Conservation (phyloP, 192 early-diverging fungal genomes). For the Phycomyces blakesleeanus region DNA sequence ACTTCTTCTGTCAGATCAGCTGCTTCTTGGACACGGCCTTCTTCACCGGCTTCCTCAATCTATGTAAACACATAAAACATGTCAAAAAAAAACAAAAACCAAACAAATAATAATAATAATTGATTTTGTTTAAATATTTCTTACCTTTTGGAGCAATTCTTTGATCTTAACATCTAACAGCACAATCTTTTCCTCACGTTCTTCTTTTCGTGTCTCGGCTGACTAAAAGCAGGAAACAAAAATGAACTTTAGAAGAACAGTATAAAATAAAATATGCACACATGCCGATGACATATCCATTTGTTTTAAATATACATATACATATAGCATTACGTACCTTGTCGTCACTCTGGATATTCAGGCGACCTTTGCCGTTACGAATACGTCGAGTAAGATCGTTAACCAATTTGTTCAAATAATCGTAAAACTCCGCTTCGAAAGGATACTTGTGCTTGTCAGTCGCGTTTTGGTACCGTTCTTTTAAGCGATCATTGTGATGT, state of each 20-base stretch:
- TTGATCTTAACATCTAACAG: slow-evolving; percentile 80
- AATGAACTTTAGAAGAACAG: background rate
- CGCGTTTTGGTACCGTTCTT: slow-evolving; percentile 61
- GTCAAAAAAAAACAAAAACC: too few species aligned
- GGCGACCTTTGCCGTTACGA: slow-evolving; percentile 61
- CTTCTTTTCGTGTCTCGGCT: slow-evolving; percentile 61
- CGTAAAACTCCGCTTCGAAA: slow-evolving; percentile 73
- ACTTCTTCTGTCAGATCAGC: slow-evolving; percentile 56
- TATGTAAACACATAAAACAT: too few species aligned
- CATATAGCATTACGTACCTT: slow-evolving; percentile 37
- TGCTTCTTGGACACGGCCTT: slow-evolving; percentile 74
- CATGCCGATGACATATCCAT: too few species aligned
- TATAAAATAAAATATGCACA: background rate
- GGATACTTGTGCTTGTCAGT: slow-evolving; percentile 64
- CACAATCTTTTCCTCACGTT: slow-evolving; percentile 77
- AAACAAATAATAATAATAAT: too few species aligned
- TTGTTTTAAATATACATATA: background rate
- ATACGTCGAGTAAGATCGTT: slow-evolving; percentile 72
- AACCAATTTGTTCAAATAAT: slow-evolving; percentile 56
- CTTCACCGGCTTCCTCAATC: slow-evolving; percentile 70
- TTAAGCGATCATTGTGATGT: slow-evolving; percentile 79
- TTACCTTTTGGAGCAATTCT: slow-evolving; percentile 52
- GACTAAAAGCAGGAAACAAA: too few species aligned
- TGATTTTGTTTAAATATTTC: too few species aligned
- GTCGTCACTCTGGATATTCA: slow-evolving; percentile 60